These are phyloP conservation scores for Beauveria varroae DNA, from an alignment of 2,329 filamentous ascomycete species.

Conservation along the genomic window DNA sequence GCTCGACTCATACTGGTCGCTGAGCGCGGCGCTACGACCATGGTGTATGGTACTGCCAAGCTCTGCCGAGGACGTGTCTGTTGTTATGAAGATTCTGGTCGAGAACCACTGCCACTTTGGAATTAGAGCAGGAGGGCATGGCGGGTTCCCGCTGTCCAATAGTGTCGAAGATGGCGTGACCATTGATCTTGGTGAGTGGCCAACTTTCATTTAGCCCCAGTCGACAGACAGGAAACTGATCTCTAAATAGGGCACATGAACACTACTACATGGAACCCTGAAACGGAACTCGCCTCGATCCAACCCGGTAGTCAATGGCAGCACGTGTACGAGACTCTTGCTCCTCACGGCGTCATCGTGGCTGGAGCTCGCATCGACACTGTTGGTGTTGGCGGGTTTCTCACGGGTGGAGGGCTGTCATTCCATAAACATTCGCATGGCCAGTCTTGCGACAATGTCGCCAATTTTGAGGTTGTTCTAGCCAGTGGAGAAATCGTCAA, in stretches of 20 bases:
- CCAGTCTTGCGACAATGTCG: conserved; percentile 34
- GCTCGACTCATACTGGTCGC: conserved; percentile 19
- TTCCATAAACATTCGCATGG: conserved; percentile 28
- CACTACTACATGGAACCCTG: conserved; percentile 21
- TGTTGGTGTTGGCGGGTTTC: conserved; percentile 28
- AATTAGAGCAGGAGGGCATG: conserved; percentile 15
- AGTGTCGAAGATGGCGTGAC: conserved; percentile 15
- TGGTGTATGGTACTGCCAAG: conserved; percentile 21
- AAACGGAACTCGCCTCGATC: conserved; percentile 23
- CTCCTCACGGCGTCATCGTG: conserved; percentile 24
- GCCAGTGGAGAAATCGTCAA: conserved; percentile 17
- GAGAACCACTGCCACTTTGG: conserved; percentile 13
- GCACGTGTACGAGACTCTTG: conserved; percentile 29
- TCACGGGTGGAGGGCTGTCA: conserved; percentile 29
- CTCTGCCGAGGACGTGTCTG: conserved; percentile 16
- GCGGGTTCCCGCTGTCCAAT: not conserved
- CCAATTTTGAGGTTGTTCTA: conserved; percentile 37
- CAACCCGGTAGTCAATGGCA: conserved; percentile 30
- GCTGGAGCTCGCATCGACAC: conserved; percentile 28
- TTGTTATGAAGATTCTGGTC: conserved; percentile 13
- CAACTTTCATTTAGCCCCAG: not conserved
- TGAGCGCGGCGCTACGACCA: conserved; percentile 15
- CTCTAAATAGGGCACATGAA: conserved; percentile 19
- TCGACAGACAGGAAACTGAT: not conserved
- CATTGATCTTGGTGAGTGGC: not conserved